Conservation (phyloP, 441 rosid genomes). For the Populus hybrid region DNA sequence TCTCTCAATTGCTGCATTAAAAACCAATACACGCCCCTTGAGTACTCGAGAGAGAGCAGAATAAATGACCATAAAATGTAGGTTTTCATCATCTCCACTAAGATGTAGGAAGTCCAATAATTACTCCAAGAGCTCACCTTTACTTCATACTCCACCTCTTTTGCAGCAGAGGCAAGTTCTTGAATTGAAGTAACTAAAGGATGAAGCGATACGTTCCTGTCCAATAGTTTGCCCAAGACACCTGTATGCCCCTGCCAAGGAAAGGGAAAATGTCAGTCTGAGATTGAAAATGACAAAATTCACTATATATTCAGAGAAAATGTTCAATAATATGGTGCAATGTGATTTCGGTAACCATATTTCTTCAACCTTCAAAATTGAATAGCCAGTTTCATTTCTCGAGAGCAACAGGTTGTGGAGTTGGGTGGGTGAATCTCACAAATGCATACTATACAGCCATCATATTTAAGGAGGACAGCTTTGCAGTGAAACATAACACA, state of each 20-base stretch:
- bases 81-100: neutral
- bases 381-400: no score
- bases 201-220: conserved; percentile 38
- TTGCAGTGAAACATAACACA: neutral
- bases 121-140: conserved; percentile 34
- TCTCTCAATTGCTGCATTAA: conserved; percentile 46
- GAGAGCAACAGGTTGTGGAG: neutral
- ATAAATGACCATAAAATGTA: neutral
- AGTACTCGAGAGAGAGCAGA: neutral
- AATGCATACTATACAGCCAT: neutral
- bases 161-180: conserved; percentile 52
- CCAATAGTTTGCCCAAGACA: conserved; percentile 45
- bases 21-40: neutral
- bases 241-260: conserved; percentile 42
- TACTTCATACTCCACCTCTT: conserved; percentile 53
- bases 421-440: neutral
- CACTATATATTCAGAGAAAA: neutral
- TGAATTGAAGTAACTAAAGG: conserved; percentile 60
- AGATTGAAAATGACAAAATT: neutral
- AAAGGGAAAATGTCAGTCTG: conserved; percentile 3
- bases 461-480: neutral
- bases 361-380: neutral
- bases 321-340: neutral
- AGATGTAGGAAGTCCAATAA: neutral
- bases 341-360: neutral